phyloP scores from a whole-genome alignment of 2,329 filamentous ascomycete genomes.

The Diaporthe ilicicola region DNA sequence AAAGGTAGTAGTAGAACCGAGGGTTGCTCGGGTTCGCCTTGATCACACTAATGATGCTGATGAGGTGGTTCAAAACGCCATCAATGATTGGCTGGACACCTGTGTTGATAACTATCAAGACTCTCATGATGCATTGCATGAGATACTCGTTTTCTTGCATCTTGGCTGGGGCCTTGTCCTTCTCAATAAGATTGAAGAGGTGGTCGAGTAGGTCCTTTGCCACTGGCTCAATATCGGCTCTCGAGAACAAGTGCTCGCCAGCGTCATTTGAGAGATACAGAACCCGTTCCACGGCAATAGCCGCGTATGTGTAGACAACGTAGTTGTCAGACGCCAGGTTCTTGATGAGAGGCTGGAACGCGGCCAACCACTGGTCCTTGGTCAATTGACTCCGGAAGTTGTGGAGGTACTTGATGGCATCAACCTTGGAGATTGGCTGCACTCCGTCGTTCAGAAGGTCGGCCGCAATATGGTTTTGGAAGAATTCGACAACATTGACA shows the following conservation, averaged over 20 bases:
- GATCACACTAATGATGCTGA: conserved; percentile 91
- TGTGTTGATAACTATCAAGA: conserved; percentile 92
- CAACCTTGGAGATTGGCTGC: conserved; percentile 91
- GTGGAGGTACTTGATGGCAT: conserved; percentile 98
- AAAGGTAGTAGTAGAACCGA: conserved; percentile 98
- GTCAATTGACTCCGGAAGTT: conserved; percentile 95
- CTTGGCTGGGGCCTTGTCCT: conserved; percentile 85
- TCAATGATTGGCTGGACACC: conserved; percentile 78
- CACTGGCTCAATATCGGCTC: conserved; percentile 79
- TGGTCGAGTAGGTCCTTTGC: conserved; percentile 89
- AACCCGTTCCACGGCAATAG: conserved; percentile 94
- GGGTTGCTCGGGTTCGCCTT: conserved; percentile 96
- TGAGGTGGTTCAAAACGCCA: conserved; percentile 81
- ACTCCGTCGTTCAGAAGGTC: conserved; percentile 80
- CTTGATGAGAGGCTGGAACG: conserved; percentile 88
- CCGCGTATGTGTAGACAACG: conserved; percentile 96
- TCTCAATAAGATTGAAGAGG: conserved; percentile 90
- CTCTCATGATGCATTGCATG: conserved; percentile 98
- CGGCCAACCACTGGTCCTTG: conserved; percentile 89
- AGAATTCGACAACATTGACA: conserved; percentile 92
- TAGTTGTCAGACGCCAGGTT: conserved; percentile 92
- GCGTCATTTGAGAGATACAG: conserved; percentile 82
- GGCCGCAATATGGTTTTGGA: conserved; percentile 89
- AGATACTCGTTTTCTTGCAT: conserved; percentile 98
- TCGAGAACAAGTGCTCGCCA: conserved; percentile 81